Base-by-base conservation (phyloP, 1,284 basidiomycete genomes). In the Boletus semigastroideus region DNA sequence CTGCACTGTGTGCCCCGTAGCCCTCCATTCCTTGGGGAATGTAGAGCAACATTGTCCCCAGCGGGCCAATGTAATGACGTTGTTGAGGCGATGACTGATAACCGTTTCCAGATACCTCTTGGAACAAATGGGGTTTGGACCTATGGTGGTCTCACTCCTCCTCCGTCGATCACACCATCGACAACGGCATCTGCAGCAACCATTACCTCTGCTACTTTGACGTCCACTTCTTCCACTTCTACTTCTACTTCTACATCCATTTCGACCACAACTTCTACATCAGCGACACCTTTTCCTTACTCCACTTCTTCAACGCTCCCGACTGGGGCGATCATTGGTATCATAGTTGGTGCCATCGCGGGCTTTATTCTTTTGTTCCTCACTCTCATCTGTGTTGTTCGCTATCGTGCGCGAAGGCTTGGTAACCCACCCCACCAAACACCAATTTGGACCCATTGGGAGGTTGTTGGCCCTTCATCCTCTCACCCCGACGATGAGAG, bases 71-170 rank as follows among this genome's bases (percentile, higher is more conserved):
- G 46, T 12, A 54, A 49, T 54, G 51, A 51, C 36, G 48, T 56
- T 17, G 47, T 51, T 38, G 7, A 12, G 46, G 37, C 25, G n/a
- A 38, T 55, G 44, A 39, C 55, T 65, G 48, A 62, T 41, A 27
- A 28, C 20, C 73, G 55, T 34, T 74, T 59, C 56, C 56, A 87
- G 86, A 87, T 89, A 58, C 87, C 86, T 39, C 72, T 89, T 31
- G 82, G 80, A 43, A 72, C 80, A 14, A 72, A 84, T 53, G 74
- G 75, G 25, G 66, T 67, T 14, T 89, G 82, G 78, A 79, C 78
- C 16, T 89, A 79, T 59, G 86, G 86, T 55, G 86, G 86, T 37
- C 71, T 78, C 19, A 76, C 79, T 20, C 66, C 79, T 28, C 83
- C 84, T 20, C 67, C 74, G 20, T 68, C 62, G 42, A 52, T 64